Base-by-base conservation (phyloP, 2,329 filamentous ascomycete genomes). In the Trichoderma polysporum region DNA sequence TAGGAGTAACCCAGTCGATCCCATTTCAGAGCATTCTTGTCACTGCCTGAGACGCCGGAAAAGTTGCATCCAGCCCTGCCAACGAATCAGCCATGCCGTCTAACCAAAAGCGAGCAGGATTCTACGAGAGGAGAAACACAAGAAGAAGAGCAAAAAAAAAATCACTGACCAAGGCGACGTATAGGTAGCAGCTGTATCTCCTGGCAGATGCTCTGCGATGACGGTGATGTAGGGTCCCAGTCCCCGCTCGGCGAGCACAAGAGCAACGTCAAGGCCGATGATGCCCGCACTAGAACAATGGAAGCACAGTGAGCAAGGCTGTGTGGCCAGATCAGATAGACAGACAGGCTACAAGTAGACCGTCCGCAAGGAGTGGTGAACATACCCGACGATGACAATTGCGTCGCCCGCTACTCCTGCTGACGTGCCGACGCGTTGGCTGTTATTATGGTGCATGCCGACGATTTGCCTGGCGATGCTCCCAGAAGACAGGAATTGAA, bases 41-140 rank as follows among this genome's bases (percentile, higher is more conserved):
- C 79, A 15, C 70, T 76, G 25, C 79, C 79, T 0, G 80, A 81
- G 52, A 82, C 79, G 45, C 78, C 79, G 0, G 80, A 82, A 69
- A 81, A 81, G 69, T 82, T 82, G 67, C 78, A 80, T 2, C 80
- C 80, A 10, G 80, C 80, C 78, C 79, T 77, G 29, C 4, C n/a
- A 58, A 50, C 33, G 9, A 33, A 4, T 47, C 15, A 19, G 50
- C n/a, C 25, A 31, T 9, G 3, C 12, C 6, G 37, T 19, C n/a
- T 27, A 12, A 0, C 4, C 31, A 12, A 13, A 9, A 8, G 53
- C 53, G 13, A 22, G 27, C 12, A 33, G 19, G 39, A 37, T 56
- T 33, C 15, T 25, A 33, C 19, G 17, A 29, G 13, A 33, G 17
- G 6, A 19, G 15, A 37, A 17, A 22, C 29, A 29, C 27, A 19